Conservation (phyloP, 495 filamentous ascomycete species). For the Lasiosphaeriaceae sp. region DNA sequence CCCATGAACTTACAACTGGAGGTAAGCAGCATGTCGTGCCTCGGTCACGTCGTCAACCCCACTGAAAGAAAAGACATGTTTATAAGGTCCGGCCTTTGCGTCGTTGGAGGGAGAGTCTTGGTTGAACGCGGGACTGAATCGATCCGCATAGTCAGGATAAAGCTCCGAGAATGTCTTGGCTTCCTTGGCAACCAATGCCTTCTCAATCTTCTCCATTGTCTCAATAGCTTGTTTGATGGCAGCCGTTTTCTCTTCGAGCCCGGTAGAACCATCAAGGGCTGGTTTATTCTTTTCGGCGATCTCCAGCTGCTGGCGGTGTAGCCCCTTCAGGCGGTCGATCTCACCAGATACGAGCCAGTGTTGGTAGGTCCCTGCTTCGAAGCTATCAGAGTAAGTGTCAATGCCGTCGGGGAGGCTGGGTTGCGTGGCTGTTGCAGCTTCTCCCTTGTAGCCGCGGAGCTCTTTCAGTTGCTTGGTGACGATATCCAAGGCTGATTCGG, state of each 20-base stretch:
- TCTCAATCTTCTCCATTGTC: constrained; percentile 52
- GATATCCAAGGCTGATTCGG: constrained; percentile 52
- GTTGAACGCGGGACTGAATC: neutral
- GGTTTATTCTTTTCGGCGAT: constrained; percentile 30
- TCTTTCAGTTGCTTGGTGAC: constrained; percentile 46
- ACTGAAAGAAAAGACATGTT: constrained; percentile 45
- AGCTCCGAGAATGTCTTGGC: constrained; percentile 64
- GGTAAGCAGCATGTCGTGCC: constrained; percentile 49
- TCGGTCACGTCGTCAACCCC: constrained; percentile 48
- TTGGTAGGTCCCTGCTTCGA: constrained; percentile 50
- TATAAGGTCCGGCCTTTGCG: constrained; percentile 31
- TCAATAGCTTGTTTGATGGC: constrained; percentile 44
- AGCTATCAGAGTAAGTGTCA: constrained; percentile 41
- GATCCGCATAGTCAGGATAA: constrained; percentile 44
- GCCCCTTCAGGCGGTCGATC: constrained; percentile 15
- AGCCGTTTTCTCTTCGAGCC: constrained; percentile 46
- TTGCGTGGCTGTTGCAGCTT: constrained; percentile 2
- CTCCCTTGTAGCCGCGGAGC: constrained; percentile 41
- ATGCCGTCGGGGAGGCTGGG: constrained; percentile 18
- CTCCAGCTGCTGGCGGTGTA: constrained; percentile 18
- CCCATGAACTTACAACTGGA: constrained; percentile 47
- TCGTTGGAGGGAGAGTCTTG: neutral
- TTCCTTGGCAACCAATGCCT: constrained; percentile 46
- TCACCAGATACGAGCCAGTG: constrained; percentile 43
- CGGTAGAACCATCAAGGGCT: constrained; percentile 22